Base-by-base conservation (phyloP, 2,329 filamentous ascomycete genomes). In the Colletotrichum brevisporum region DNA sequence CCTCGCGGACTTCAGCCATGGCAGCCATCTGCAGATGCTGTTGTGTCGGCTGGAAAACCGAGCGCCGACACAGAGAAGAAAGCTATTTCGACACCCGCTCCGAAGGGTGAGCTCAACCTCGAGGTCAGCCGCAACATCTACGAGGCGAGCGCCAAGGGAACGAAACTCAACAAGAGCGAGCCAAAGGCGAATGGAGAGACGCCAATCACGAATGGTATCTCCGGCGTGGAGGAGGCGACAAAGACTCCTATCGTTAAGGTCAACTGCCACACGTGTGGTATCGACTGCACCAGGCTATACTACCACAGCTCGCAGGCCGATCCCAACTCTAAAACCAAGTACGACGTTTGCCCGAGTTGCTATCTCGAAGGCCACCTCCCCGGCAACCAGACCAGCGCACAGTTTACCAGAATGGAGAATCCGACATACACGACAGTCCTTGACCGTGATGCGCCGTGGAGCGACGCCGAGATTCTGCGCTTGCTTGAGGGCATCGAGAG, bases 111-210 rank as follows among this genome's bases (percentile, higher is more conserved):
- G 74, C 86, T 96, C 69, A 98, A 97, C 77, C 88, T 97, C n/a
- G 93, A 97, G 77, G 91, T 98, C 69, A 92, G 94, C 71, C 93
- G 96, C 71, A 98, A 97, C 79, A 94, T 98, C 67, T 99, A 98
- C 82, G 95, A 99, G 76, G 90, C 94, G 69, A 94, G 92, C 78
- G 92, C 95, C 74, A 95, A 97, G 81, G 92, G 82, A 54, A 81
- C 84, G 6, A 84, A 97, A 76, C 85, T 97, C 55, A 91, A 88
- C 52, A 92, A 93, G 74, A 80, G 86, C 1, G 91, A 93, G 58
- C 86, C 85, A 71, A 94, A 94, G 78, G 87, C 91, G 10, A 95
- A 95, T 74, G 93, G 94, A 57, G 94, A 97, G 71, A 85, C 85
- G 10, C 84, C 87, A 3, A 80, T 86, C 12, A 86, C 90, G 0